These are phyloP conservation scores for Fusarium sp. DNA, from an alignment of 2,329 filamentous ascomycete species.

Conservation along the genomic window DNA sequence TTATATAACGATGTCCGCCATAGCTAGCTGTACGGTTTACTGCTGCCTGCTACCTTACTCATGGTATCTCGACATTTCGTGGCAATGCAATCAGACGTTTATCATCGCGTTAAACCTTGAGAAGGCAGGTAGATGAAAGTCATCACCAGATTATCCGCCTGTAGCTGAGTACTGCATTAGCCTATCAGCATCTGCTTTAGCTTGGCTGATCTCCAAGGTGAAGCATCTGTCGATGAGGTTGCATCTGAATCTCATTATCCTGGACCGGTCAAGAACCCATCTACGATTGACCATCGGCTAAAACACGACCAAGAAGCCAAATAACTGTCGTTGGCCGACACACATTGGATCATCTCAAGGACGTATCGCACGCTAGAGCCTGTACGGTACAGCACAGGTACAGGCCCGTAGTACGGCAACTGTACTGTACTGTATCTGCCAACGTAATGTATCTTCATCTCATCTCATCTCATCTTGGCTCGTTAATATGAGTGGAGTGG, in stretches of 20 bases:
- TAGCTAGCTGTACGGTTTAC: neutral
- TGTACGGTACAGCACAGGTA: neutral
- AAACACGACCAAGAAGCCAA: conserved; percentile 13
- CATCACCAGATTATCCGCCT: conserved; percentile 34
- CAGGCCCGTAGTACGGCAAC: neutral
- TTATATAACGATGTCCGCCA: conserved; percentile 9
- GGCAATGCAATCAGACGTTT: conserved; percentile 24
- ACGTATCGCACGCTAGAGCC: conserved; percentile 1
- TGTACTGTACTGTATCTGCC: conserved; percentile 6
- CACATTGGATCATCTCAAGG: conserved; percentile 7
- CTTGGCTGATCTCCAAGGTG: neutral
- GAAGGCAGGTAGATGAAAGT: conserved; percentile 32
- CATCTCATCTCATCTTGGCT: conserved; percentile 33
- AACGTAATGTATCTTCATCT: conserved; percentile 29
- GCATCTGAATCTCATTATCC: conserved; percentile 16
- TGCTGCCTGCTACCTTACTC: neutral
- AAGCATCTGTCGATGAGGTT: conserved; percentile 9
- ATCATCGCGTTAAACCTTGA: conserved; percentile 7
- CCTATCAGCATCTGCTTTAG: conserved; percentile 10
- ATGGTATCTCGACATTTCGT: neutral
- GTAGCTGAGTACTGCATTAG: neutral
- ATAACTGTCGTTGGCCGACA: conserved; percentile 1
- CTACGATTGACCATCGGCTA: conserved; percentile 21
- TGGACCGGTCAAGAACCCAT: conserved; percentile 17
- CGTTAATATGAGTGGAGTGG: conserved; percentile 24